phyloP scores from a whole-genome alignment of 768 basidiomycete genomes.

The Hypholoma fasciculare region DNA sequence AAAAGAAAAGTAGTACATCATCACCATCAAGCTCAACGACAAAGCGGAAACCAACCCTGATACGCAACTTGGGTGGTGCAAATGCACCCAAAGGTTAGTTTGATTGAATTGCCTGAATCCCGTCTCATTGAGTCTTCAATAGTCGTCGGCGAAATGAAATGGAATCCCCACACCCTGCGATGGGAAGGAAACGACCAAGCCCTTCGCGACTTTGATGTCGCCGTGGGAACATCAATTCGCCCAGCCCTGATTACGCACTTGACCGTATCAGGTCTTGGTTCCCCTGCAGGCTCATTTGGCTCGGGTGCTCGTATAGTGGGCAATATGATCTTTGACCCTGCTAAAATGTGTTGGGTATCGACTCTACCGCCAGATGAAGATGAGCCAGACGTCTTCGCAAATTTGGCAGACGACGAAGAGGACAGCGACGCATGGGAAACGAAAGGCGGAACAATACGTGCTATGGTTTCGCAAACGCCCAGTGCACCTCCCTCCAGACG shows the following conservation, averaged over 20 bases:
- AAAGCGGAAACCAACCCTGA: conserved; percentile 82
- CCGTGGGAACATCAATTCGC: conserved; percentile 78
- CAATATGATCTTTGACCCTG: conserved; percentile 97
- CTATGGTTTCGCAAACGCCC: conserved; percentile 41
- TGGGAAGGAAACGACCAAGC: conserved; percentile 98
- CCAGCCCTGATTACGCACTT: conserved; percentile 96
- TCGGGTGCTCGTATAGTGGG: conserved; percentile 89
- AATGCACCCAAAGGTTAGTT: conserved; percentile 62
- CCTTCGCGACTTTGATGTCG: conserved; percentile 88
- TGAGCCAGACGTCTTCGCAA: conserved; percentile 94
- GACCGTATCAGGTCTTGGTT: conserved; percentile 83
- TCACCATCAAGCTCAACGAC: conserved; percentile 41
- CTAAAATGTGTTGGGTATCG: conserved; percentile 94
- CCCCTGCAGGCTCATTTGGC: conserved; percentile 71
- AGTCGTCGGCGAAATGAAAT: conserved; percentile 97
- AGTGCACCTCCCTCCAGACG: conserved; percentile 32
- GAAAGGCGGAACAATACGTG: conserved; percentile 80
- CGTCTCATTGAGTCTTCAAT: not conserved
- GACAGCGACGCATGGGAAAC: conserved; percentile 70
- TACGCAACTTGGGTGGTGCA: conserved; percentile 76
- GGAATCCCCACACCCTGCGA: conserved; percentile 86
- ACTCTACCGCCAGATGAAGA: conserved; percentile 84
- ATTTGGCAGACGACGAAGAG: conserved; percentile 89
- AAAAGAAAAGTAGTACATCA: conserved; percentile 50
- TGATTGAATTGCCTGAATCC: not conserved